Evolutionary conservation across 495 filamentous ascomycete species (phyloP), one percentile per base, ranked within the genome.

Genomic region (Xylaria venustula): DNA sequence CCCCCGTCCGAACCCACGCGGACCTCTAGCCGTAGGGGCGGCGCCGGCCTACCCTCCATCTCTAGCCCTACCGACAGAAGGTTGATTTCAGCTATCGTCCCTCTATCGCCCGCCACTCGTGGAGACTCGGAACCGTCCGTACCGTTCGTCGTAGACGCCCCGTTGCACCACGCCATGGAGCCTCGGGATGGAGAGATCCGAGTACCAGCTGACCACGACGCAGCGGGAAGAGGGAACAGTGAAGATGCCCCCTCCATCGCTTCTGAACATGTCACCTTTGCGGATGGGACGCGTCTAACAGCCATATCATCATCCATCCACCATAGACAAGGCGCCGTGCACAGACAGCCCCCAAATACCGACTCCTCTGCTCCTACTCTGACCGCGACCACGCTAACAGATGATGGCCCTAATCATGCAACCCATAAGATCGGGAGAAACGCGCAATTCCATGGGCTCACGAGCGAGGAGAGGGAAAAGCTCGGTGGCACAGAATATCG

Each of bases 401-500:
- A 64, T 40, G 48, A 52, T 50, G 56, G 65, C 19, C 54, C 63
- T 41, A 69, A 76, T 50, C 64, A 76, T 36, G 55, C 64, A 28
- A 50, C 54, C 11, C 64, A 66, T 54, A 70, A 71, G 40, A 77
- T 88, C 19, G 85, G 87, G 2, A 81, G 89, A 17, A 93, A 93
- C 71, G 87, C 85, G 11, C 86, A 88, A 61, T 92, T 94, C 68
- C 81, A 88, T 67, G 83, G 82, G 32, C 74, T 96, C 14, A 85
- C 83, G 3, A 74, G 79, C 5, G 81, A 82, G 19, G 89, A 96
- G 67, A 83, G 90, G 11, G 87, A 90, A 56, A 75, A 81, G 56
- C 81, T 96, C 5, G 90, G 90, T 23, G 91, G 91, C 1, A 87
- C 85, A 47, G 91, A 96, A 73, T 94, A 94, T 66, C 82, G 84